Evolutionary conservation across 2,329 filamentous ascomycete genomes (phyloP), one percentile per base, ranked within the genome.

Genomic region (Ophiostoma himal-ulmi): DNA sequence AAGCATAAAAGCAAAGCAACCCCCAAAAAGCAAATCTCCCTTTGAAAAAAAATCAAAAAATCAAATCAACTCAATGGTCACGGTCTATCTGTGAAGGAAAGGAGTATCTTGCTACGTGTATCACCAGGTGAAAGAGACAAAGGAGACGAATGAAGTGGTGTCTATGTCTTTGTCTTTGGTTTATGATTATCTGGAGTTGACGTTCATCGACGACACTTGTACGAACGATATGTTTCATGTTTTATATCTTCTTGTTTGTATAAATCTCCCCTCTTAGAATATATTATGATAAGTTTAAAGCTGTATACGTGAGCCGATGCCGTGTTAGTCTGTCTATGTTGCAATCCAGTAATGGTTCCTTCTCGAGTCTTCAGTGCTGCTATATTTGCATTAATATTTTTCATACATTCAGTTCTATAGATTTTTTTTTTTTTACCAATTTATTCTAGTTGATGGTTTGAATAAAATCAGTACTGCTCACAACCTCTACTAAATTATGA

Each of bases 201-300:
- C n/a, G 57, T 34, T 11, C 57, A 62, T 62, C 57, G 13, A 62
- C n/a, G 57, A 62, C 52, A 57, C 52, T 62, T 62, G 57, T 62
- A 62, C 57, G 57, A 62, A 62, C 57, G 26, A 57, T 62, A 62
- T 62, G 57, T 62, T 62, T 62, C 13, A 62, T 62, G 57, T 62
- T 34, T 62, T 62, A 62, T 62, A 62, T 62, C 57, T 62, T 62
- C 57, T 62, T 62, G 57, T 62, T 62, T 62, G 57, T 62, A 62
- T 62, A 62, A 57, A 62, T 62, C 57, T 36, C 26, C 57, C 26
- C 57, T 62, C 57, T 34, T 62, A 62, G 22, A 57, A 57, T 57
- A 48, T 48, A 48, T 48, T 48, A 10, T 39, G 30, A 30, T 44
- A 20, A n/a, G 44, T 30, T 30, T 48, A 48, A 48, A 48, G 44